Conservation (phyloP, 1,284 basidiomycete species). For the Porogramme epimiltina region DNA sequence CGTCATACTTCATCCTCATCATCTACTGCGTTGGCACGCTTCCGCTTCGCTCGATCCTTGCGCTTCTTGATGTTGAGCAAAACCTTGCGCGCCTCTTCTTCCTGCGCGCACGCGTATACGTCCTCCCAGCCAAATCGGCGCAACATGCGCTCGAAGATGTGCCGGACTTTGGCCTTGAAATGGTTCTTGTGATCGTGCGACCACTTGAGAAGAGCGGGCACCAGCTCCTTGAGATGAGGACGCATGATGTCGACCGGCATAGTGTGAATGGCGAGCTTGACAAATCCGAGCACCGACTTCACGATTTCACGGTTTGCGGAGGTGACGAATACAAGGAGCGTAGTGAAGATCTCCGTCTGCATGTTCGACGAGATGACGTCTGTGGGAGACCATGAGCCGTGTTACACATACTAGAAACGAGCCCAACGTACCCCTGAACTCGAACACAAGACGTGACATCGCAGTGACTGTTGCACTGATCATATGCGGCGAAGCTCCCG, state of each 20-base stretch:
- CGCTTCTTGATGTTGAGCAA: slow-evolving; percentile 90
- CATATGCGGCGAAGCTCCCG: slow-evolving; percentile 95
- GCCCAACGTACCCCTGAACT: slow-evolving; percentile 79
- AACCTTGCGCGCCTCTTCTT: slow-evolving; percentile 77
- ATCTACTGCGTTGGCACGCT: slow-evolving; percentile 58
- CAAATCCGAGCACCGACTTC: slow-evolving; percentile 93
- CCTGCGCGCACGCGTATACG: slow-evolving; percentile 76
- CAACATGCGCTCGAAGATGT: slow-evolving; percentile 96
- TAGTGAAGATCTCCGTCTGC: slow-evolving; percentile 85
- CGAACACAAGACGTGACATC: slow-evolving; percentile 91
- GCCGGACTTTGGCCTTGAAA: slow-evolving; percentile 96
- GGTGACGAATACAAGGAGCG: slow-evolving; percentile 87
- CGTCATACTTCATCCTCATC: slow-evolving; percentile 49
- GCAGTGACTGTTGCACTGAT: slow-evolving; percentile 97
- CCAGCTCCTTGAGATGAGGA: slow-evolving; percentile 76
- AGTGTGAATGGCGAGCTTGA: slow-evolving; percentile 92
- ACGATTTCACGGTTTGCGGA: slow-evolving; percentile 98
- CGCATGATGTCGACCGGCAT: slow-evolving; percentile 73
- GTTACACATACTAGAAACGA: not conserved
- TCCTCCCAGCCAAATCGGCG: slow-evolving; percentile 89
- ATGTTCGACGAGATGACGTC: slow-evolving; percentile 76
- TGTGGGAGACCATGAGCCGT: slow-evolving; percentile 30
- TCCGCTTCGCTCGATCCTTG: slow-evolving; percentile 85
- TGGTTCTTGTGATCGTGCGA: slow-evolving; percentile 98
- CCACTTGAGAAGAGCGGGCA: slow-evolving; percentile 89